Evolutionary conservation across 768 basidiomycete species (phyloP).

Genomic region (Nidula microcarpa): DNA sequence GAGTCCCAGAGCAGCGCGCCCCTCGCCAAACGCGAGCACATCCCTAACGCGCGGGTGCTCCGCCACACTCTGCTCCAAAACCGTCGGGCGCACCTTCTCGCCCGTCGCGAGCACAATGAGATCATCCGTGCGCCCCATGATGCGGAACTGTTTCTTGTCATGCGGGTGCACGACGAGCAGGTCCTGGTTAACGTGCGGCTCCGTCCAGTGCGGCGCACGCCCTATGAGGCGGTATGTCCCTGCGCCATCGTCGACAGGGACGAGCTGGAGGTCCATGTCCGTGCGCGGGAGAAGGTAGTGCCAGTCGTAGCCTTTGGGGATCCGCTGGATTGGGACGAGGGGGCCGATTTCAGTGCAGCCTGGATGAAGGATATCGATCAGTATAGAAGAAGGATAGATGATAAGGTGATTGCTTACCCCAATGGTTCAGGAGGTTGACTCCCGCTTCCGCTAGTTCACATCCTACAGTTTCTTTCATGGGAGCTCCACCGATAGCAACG

Average conservation of each 20-base stretch:
- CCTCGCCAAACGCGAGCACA: constrained; percentile 33
- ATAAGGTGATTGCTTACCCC: constrained; percentile 19
- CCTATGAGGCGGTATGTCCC: constrained; percentile 23
- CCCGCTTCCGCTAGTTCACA: constrained; percentile 21
- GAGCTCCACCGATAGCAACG: constrained; percentile 33
- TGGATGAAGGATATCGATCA: constrained; percentile 2
- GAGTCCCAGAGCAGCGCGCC: constrained; percentile 28
- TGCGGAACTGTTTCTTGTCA: constrained; percentile 24
- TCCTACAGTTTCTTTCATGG: constrained; percentile 32
- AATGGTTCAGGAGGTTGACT: constrained; percentile 35
- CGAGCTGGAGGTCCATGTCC: constrained; percentile 23
- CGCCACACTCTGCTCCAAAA: constrained; percentile 24
- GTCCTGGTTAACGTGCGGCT: constrained; percentile 32
- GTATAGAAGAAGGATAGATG: too few species aligned
- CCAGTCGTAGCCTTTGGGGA: constrained; percentile 29
- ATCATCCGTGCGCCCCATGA: constrained; percentile 36
- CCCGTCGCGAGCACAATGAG: constrained; percentile 39
- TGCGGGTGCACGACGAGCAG: constrained; percentile 27
- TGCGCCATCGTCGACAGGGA: constrained; percentile 18
- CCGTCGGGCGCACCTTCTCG: constrained; percentile 34
- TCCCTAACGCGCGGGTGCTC: constrained; percentile 33
- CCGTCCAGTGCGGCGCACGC: constrained; percentile 26
- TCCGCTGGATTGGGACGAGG: constrained; percentile 28
- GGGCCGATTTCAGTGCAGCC: constrained; percentile 33
- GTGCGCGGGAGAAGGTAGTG: constrained; percentile 31